Percentiles rank a stretch among this genome's conserved stretches.
phyloP scores from a whole-genome alignment of 2,329 filamentous ascomycete genomes.

The Davidsoniella eucalypti region DNA sequence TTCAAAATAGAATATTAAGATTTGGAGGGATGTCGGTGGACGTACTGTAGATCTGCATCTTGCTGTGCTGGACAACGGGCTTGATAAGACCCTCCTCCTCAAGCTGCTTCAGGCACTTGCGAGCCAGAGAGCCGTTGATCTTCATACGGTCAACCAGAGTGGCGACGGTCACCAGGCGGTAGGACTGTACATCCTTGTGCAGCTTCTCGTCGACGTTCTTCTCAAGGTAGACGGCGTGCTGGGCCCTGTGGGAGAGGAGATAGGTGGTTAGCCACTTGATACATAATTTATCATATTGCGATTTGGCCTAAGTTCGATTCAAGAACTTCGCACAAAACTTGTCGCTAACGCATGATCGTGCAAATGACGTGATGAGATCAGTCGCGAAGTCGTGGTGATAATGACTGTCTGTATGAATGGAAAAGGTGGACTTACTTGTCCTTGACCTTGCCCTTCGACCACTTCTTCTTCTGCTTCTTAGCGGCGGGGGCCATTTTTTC shows the following conservation, averaged over 20 bases:
- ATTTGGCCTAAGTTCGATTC: neutral
- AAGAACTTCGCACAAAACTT: too few relatives aligned
- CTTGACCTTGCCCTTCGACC: constrained; percentile 64
- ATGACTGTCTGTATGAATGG: neutral
- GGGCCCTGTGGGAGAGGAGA: constrained; percentile 39
- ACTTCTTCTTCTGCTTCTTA: constrained; percentile 38
- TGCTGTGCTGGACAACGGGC: constrained; percentile 91
- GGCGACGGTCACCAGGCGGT: constrained; percentile 97
- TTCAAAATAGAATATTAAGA: neutral
- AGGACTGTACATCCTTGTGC: constrained; percentile 99
- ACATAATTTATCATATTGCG: neutral
- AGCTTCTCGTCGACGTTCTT: constrained; percentile 96
- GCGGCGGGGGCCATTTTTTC: constrained; percentile 31
- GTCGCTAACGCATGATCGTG: too few relatives aligned
- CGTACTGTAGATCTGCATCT: constrained; percentile 94
- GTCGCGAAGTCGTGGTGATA: neutral
- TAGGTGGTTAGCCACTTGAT: constrained; percentile 6
- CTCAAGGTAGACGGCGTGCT: constrained; percentile 98
- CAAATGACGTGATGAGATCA: neutral
- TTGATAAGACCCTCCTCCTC: constrained; percentile 98
- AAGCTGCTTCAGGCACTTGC: constrained; percentile 75
- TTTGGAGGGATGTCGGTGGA: constrained; percentile 11
- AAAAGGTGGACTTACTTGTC: constrained; percentile 45
- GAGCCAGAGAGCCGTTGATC: constrained; percentile 97
- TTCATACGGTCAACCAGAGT: constrained; percentile 98